These are phyloP conservation scores for Oenanthe sinensis DNA, from an alignment of 129 eudicot species.

Conservation along the genomic window DNA sequence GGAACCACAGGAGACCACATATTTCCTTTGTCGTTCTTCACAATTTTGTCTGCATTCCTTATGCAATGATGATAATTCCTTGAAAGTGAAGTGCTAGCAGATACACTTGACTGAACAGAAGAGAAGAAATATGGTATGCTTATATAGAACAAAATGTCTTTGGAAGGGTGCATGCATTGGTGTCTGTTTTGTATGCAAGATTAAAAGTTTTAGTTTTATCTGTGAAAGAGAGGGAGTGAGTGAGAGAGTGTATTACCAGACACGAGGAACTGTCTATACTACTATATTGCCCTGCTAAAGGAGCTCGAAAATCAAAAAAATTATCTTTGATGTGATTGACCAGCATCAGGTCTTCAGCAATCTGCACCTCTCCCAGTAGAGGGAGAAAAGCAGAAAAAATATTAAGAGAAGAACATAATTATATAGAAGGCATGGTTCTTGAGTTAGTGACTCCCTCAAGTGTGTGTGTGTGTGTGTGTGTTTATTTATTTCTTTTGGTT, in stretches of 20 bases:
- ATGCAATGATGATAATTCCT: constrained; percentile 22
- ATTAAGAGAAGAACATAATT: background rate
- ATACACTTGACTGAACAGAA: constrained; percentile 56
- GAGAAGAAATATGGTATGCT: constrained; percentile 17
- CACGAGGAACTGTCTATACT: constrained; percentile 34
- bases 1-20: constrained; percentile 19
- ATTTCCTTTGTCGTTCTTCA: constrained; percentile 22
- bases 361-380: constrained; percentile 26
- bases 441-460: too few relatives aligned
- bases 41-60: constrained; percentile 15
- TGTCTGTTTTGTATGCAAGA: background rate
- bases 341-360: constrained; percentile 54
- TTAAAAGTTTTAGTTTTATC: background rate
- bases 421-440: background rate
- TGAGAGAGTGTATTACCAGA: constrained; percentile 37
- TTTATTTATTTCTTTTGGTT: too few relatives aligned
- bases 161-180: background rate
- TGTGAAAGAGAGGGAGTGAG: constrained; percentile 1
- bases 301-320: constrained; percentile 43
- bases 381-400: background rate
- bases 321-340: constrained; percentile 42
- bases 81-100: constrained; percentile 33
- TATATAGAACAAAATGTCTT: background rate
- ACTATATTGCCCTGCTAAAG: constrained; percentile 20
- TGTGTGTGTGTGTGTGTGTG: too few relatives aligned